These are phyloP conservation scores for Arthroderma uncinatum DNA, from an alignment of 2,329 filamentous ascomycete genomes.

Conservation along the genomic window DNA sequence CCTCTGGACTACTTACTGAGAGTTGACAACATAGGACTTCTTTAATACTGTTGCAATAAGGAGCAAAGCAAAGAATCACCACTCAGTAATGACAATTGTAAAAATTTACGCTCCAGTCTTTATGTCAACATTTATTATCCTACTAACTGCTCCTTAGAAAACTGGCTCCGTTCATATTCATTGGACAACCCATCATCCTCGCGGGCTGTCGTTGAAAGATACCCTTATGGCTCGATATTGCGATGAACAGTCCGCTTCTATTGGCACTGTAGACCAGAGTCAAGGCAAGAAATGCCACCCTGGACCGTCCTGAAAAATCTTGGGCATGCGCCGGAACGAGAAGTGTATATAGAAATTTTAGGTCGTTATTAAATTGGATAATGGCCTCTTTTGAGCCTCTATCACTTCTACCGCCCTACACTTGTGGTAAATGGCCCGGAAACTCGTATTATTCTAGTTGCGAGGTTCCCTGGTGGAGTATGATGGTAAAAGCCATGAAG, in stretches of 20 bases:
- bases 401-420: too few relatives aligned
- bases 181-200: constrained; percentile 18
- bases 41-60: constrained; percentile 3
- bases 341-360: too few relatives aligned
- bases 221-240: constrained; percentile 18
- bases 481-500: too few relatives aligned
- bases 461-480: too few relatives aligned
- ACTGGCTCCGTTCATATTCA: constrained; percentile 14
- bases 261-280: constrained; percentile 15
- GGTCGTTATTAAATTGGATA: too few relatives aligned
- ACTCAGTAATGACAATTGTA: constrained; percentile 32
- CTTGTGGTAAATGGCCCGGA: too few relatives aligned
- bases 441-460: too few relatives aligned
- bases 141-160: constrained; percentile 9
- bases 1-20: too few relatives aligned
- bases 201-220: constrained; percentile 17
- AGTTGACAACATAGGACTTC: constrained; percentile 7
- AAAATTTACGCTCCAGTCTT: constrained; percentile 10
- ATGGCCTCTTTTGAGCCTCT: too few relatives aligned
- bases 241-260: constrained; percentile 15
- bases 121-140: background rate
- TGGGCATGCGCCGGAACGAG: too few relatives aligned
- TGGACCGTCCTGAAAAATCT: background rate
- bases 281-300: constrained; percentile 8
- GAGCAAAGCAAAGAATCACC: constrained; percentile 27